These are phyloP conservation scores for Sedum album DNA, from an alignment of 164 flowering plant genomes.

Conservation along the genomic window DNA sequence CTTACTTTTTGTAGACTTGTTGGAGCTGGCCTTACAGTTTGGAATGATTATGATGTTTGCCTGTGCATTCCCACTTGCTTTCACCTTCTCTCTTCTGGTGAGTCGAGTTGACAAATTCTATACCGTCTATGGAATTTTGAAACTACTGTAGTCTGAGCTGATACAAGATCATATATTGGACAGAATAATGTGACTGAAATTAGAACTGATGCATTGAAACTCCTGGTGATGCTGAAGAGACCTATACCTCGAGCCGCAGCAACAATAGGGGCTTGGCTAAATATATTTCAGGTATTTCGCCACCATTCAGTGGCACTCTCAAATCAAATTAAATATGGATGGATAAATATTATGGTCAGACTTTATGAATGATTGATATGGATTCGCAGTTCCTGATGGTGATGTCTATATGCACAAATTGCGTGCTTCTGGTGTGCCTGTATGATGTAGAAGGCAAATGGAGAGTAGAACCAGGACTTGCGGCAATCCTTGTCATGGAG, in stretches of 20 bases:
- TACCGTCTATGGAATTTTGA: neutral
- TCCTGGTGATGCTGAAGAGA: slow-evolving; percentile 65
- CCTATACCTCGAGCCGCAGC: slow-evolving; percentile 81
- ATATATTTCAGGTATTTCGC: slow-evolving; percentile 77
- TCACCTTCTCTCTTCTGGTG: slow-evolving; percentile 5
- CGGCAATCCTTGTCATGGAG: slow-evolving; percentile 83
- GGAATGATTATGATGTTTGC: slow-evolving; percentile 99
- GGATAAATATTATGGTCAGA: no score
- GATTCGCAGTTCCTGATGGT: slow-evolving; percentile 66
- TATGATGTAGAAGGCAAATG: slow-evolving; percentile 15
- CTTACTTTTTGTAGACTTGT: slow-evolving; percentile 48
- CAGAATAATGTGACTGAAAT: slow-evolving; percentile 31
- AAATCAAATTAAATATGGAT: neutral
- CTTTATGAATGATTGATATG: neutral
- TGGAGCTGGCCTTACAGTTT: slow-evolving; percentile 85
- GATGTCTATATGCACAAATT: slow-evolving; percentile 19
- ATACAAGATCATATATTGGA: neutral
- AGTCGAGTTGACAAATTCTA: slow-evolving; percentile 10
- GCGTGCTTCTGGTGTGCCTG: slow-evolving; percentile 14
- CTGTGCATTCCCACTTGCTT: slow-evolving; percentile 90
- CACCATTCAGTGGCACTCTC: neutral
- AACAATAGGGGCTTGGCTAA: slow-evolving; percentile 85
- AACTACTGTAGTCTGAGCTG: neutral
- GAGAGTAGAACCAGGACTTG: slow-evolving; percentile 77
- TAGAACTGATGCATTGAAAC: slow-evolving; percentile 82